phyloP scores from a whole-genome alignment of 208 protist genomes.

The Trypanosoma grayi region DNA sequence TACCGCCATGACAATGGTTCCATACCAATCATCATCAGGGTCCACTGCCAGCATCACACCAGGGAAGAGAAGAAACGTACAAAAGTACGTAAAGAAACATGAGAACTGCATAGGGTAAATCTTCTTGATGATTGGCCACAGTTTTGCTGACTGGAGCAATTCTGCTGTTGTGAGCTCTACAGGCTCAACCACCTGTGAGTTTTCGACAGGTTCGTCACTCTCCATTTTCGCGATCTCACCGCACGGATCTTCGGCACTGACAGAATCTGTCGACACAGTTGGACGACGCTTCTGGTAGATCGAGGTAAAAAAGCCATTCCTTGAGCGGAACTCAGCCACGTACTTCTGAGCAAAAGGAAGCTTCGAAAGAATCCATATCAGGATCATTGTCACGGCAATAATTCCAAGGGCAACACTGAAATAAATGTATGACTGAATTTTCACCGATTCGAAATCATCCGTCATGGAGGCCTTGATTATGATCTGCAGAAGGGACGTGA shows the following conservation, averaged over 20 bases:
- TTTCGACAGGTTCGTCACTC: too few species aligned
- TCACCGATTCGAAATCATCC: slow-evolving; percentile 38
- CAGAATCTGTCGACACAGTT: neutral
- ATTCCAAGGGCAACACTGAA: slow-evolving; percentile 66
- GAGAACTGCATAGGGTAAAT: slow-evolving; percentile 79
- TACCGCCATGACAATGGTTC: slow-evolving; percentile 61
- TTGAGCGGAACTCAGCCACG: slow-evolving; percentile 69
- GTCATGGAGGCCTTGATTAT: slow-evolving; percentile 67
- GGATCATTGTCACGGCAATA: slow-evolving; percentile 46
- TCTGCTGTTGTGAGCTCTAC: slow-evolving; percentile 51
- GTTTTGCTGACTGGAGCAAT: slow-evolving; percentile 45
- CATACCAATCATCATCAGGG: slow-evolving; percentile 55
- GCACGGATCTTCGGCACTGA: neutral
- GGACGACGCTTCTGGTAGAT: slow-evolving; percentile 6
- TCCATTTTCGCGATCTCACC: neutral
- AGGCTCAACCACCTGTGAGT: neutral
- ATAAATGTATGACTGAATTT: slow-evolving; percentile 69
- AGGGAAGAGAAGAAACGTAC: slow-evolving; percentile 78
- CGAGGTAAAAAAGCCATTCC: slow-evolving; percentile 16
- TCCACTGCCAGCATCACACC: slow-evolving; percentile 66
- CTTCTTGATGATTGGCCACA: slow-evolving; percentile 65
- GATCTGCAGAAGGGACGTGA: slow-evolving; percentile 75
- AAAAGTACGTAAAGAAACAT: slow-evolving; percentile 56
- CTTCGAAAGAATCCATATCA: slow-evolving; percentile 42
- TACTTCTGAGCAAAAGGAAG: slow-evolving; percentile 63